Conservation (phyloP, 805 yeast genomes). For the Candida taoyuanica region DNA sequence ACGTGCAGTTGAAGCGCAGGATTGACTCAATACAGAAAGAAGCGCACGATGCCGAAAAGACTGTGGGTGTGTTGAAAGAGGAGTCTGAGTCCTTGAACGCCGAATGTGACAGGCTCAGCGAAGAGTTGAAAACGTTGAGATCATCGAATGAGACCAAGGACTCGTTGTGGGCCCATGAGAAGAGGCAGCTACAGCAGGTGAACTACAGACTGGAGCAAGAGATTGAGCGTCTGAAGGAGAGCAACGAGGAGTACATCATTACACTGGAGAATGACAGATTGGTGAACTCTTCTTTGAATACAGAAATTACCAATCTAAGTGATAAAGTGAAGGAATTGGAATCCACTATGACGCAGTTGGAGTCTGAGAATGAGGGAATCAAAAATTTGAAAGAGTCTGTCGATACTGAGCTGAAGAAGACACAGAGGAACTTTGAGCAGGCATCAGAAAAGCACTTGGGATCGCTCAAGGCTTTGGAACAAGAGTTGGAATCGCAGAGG, state of each 20-base stretch:
- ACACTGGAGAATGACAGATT: slow-evolving; percentile 34
- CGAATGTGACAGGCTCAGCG: slow-evolving; percentile 50
- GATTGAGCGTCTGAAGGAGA: slow-evolving; percentile 32
- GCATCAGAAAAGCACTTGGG: slow-evolving; percentile 5
- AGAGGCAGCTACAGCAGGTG: neutral
- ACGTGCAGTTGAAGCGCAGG: slow-evolving; percentile 31
- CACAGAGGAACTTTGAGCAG: slow-evolving; percentile 5
- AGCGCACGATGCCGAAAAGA: slow-evolving; percentile 29
- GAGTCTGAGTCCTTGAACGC: slow-evolving; percentile 44
- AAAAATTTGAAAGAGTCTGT: slow-evolving; percentile 4
- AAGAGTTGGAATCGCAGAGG: slow-evolving; percentile 29
- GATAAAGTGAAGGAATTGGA: slow-evolving; percentile 11
- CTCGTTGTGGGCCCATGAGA: slow-evolving; percentile 2
- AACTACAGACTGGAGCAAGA: slow-evolving; percentile 6
- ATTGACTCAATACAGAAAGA: slow-evolving; percentile 31
- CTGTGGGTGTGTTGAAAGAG: slow-evolving; percentile 33
- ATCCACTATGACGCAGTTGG: slow-evolving; percentile 1
- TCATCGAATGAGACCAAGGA: slow-evolving; percentile 30
- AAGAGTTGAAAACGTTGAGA: slow-evolving; percentile 35
- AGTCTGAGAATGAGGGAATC: slow-evolving; percentile 1
- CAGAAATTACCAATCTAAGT: slow-evolving; percentile 35
- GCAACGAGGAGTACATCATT: slow-evolving; percentile 34
- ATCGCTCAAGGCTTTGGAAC: slow-evolving; percentile 10
- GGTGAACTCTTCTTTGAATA: slow-evolving; percentile 31
- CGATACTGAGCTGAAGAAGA: slow-evolving; percentile 1